Evolutionary conservation across 495 filamentous ascomycete genomes (phyloP).

Genomic region (Penicillium parvum): DNA sequence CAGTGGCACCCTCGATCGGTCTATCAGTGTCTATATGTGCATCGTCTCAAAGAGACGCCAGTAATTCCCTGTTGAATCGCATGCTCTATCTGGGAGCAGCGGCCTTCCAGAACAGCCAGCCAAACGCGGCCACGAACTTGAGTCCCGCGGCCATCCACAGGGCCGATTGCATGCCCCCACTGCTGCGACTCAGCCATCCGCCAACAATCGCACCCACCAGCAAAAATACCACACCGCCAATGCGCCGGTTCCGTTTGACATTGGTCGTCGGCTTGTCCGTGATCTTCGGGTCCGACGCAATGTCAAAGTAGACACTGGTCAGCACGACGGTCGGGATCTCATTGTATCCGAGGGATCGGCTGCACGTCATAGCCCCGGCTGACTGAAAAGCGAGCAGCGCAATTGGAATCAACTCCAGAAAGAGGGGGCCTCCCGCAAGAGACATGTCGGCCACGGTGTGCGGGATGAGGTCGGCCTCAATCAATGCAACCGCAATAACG

Average conservation of each 20-base stretch:
- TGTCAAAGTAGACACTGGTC: conserved; percentile 66
- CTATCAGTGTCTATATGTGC: too few relatives aligned
- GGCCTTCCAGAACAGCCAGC: conserved; percentile 43
- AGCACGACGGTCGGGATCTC: conserved; percentile 72
- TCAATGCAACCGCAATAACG: conserved; percentile 54
- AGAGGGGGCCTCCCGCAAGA: conserved; percentile 28
- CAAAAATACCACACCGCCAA: conserved; percentile 52
- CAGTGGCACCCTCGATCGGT: too few relatives aligned
- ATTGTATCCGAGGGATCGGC: conserved; percentile 56
- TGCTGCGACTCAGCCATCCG: conserved; percentile 57
- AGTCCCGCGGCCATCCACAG: conserved; percentile 58
- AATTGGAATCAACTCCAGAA: conserved; percentile 52
- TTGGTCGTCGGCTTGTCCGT: conserved; percentile 45
- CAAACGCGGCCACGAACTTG: conserved; percentile 45
- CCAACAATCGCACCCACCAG: conserved; percentile 59
- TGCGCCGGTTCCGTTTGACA: conserved; percentile 59
- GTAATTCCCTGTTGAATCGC: too few relatives aligned
- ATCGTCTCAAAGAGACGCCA: too few relatives aligned
- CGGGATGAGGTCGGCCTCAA: conserved; percentile 47
- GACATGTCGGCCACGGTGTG: conserved; percentile 27
- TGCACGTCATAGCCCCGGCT: conserved; percentile 64
- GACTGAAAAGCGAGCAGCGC: conserved; percentile 67
- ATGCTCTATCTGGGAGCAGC: conserved; percentile 17
- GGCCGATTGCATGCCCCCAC: conserved; percentile 49
- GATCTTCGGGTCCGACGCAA: conserved; percentile 57